Conservation (phyloP, 2,329 filamentous ascomycete genomes). For the Massarina eburnea region DNA sequence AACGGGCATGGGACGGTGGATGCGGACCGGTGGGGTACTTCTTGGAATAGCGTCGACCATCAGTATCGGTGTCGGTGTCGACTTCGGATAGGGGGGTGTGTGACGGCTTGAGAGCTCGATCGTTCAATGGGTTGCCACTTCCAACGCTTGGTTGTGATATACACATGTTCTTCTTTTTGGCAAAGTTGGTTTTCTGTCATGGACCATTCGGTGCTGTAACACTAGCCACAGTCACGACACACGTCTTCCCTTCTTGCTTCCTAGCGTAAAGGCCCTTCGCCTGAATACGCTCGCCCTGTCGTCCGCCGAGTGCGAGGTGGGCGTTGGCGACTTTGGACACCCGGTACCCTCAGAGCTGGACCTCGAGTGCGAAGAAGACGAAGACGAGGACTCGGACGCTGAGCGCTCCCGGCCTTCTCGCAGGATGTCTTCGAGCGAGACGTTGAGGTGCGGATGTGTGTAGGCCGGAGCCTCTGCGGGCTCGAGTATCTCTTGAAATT, state of each 20-base stretch:
- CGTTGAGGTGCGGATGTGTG: constrained; percentile 43
- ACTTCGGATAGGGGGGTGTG: too few species aligned
- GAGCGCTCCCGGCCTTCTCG: constrained; percentile 41
- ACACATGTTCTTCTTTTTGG: constrained; percentile 3
- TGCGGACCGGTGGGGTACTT: too few species aligned
- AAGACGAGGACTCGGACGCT: constrained; percentile 33
- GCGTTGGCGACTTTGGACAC: constrained; percentile 28
- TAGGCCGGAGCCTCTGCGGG: constrained; percentile 34
- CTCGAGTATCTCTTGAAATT: constrained; percentile 44
- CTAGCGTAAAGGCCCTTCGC: constrained; percentile 32
- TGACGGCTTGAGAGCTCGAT: too few species aligned
- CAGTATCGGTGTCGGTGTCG: too few species aligned
- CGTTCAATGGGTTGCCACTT: too few species aligned
- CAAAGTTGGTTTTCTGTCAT: constrained; percentile 1
- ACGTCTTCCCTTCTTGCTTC: constrained; percentile 36
- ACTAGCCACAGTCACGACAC: constrained; percentile 12
- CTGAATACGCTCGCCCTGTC: constrained; percentile 26
- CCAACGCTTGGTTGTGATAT: constrained; percentile 34
- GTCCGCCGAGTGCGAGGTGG: constrained; percentile 16
- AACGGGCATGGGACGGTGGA: too few species aligned
- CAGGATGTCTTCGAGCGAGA: constrained; percentile 43
- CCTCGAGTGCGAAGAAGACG: constrained; percentile 25
- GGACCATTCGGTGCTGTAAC: neutral
- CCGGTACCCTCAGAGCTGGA: constrained; percentile 19
- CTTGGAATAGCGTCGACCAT: too few species aligned